phyloP scores from a whole-genome alignment of 2,329 filamentous ascomycete species.

The Clarireedia homoeocarpa region DNA sequence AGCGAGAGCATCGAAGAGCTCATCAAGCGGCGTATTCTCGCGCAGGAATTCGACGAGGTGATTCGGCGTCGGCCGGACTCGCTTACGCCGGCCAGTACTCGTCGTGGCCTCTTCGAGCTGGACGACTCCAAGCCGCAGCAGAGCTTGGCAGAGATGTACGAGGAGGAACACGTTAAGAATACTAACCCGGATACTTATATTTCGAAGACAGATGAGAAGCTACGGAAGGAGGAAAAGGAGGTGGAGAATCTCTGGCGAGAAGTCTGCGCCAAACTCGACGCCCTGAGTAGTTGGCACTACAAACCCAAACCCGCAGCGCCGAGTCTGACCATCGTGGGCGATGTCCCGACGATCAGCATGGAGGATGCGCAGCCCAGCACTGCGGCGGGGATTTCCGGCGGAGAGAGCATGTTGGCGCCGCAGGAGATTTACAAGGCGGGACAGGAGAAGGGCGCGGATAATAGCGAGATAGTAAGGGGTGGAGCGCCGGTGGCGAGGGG shows the following conservation, averaged over 20 bases:
- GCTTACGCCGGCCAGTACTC: slow-evolving; percentile 50
- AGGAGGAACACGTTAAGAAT: slow-evolving; percentile 78
- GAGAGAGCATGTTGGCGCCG: slow-evolving; percentile 72
- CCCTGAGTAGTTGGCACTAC: slow-evolving; percentile 90
- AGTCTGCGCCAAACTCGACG: slow-evolving; percentile 72
- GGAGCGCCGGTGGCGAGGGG: slow-evolving; percentile 72
- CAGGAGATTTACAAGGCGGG: slow-evolving; percentile 90
- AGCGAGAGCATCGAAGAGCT: slow-evolving; percentile 88
- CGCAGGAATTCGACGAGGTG: slow-evolving; percentile 88
- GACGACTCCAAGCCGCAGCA: slow-evolving; percentile 84
- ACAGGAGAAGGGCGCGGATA: slow-evolving; percentile 50
- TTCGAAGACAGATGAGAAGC: slow-evolving; percentile 74
- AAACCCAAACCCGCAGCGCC: slow-evolving; percentile 78
- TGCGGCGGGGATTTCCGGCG: slow-evolving; percentile 62
- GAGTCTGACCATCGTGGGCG: slow-evolving; percentile 78
- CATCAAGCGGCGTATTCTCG: slow-evolving; percentile 87
- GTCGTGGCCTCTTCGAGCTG: slow-evolving; percentile 62
- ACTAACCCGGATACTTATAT: slow-evolving; percentile 73
- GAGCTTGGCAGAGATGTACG: slow-evolving; percentile 86
- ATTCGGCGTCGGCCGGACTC: slow-evolving; percentile 72
- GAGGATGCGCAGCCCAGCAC: slow-evolving; percentile 89
- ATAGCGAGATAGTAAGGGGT: slow-evolving; percentile 70
- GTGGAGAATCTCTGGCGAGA: slow-evolving; percentile 78
- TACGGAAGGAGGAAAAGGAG: slow-evolving; percentile 74
- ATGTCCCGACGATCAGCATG: slow-evolving; percentile 88